These are phyloP conservation scores for Ramalina intermedia DNA, from an alignment of 495 filamentous ascomycete species.

Conservation along the genomic window DNA sequence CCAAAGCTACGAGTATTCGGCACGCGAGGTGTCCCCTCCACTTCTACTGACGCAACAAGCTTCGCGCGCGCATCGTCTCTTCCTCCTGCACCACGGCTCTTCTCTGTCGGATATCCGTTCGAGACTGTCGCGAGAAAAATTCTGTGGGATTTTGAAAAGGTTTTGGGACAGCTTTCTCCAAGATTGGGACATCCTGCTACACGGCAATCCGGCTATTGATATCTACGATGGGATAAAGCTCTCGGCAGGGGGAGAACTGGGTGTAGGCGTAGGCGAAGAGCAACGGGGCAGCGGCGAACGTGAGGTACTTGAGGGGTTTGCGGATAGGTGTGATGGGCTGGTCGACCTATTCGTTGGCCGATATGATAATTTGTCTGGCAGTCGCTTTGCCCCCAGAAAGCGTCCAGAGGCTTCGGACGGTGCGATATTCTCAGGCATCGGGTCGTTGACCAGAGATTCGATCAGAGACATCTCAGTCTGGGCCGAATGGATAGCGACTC, in stretches of 20 bases:
- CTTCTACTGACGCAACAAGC: slow-evolving; percentile 66
- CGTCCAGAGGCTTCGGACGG: slow-evolving; percentile 47
- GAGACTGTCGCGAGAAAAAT: slow-evolving; percentile 41
- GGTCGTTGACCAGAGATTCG: slow-evolving; percentile 48
- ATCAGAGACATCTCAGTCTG: slow-evolving; percentile 56
- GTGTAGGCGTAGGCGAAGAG: slow-evolving; percentile 86
- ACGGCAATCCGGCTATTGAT: slow-evolving; percentile 71
- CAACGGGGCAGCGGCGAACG: slow-evolving; percentile 83
- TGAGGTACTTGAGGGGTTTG: slow-evolving; percentile 78
- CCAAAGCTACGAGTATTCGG: slow-evolving; percentile 56
- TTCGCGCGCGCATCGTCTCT: slow-evolving; percentile 64
- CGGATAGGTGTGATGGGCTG: slow-evolving; percentile 45
- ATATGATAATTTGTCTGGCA: slow-evolving; percentile 44
- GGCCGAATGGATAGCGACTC: slow-evolving; percentile 70
- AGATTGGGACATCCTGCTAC: slow-evolving; percentile 78
- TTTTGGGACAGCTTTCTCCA: slow-evolving; percentile 75
- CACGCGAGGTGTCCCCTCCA: slow-evolving; percentile 77
- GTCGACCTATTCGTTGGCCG: slow-evolving; percentile 76
- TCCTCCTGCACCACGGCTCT: slow-evolving; percentile 71
- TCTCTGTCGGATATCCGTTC: slow-evolving; percentile 51
- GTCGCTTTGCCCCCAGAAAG: background rate
- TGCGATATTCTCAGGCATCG: slow-evolving; percentile 66
- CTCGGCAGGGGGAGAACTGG: slow-evolving; percentile 79
- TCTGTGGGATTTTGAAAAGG: slow-evolving; percentile 51
- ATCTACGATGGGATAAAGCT: slow-evolving; percentile 78